These are phyloP conservation scores for Podila epicladia DNA, from an alignment of 192 early-diverging fungal species.

Conservation along the genomic window DNA sequence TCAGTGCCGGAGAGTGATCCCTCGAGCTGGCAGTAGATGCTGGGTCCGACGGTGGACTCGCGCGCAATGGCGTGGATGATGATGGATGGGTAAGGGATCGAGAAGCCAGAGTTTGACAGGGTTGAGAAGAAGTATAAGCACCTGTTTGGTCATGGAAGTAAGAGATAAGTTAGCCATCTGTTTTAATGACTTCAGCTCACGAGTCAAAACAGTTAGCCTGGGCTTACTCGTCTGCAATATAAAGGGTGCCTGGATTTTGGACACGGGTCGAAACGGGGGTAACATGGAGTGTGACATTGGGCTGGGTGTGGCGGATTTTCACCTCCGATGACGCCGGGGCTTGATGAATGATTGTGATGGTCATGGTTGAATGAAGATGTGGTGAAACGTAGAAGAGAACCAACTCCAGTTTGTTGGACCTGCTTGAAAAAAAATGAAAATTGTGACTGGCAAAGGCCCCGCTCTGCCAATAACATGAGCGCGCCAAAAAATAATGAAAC, in stretches of 20 bases:
- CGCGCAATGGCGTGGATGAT: constrained; percentile 78
- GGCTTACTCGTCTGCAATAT: constrained; percentile 46
- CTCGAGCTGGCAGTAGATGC: constrained; percentile 76
- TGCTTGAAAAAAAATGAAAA: not conserved
- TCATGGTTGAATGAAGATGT: constrained; percentile 16
- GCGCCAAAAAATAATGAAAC: not conserved
- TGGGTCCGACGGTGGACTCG: constrained; percentile 53
- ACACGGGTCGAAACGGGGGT: constrained; percentile 33
- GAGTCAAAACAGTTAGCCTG: not conserved
- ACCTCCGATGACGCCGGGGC: constrained; percentile 22
- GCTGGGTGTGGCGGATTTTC: constrained; percentile 39
- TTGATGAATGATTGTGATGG: constrained; percentile 48
- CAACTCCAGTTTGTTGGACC: not conserved
- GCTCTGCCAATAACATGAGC: not conserved
- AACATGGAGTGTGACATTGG: constrained; percentile 37
- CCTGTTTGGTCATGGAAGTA: constrained; percentile 23
- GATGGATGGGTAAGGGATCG: constrained; percentile 71
- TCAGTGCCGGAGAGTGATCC: constrained; percentile 28
- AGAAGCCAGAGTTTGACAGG: constrained; percentile 52
- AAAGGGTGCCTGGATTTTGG: constrained; percentile 49
- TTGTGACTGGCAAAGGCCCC: not conserved
- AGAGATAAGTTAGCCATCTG: not conserved
- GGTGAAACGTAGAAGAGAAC: not conserved
- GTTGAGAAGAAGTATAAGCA: constrained; percentile 65
- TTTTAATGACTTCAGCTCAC: not conserved